Evolutionary conservation across 805 yeast genomes (phyloP).

Genomic region (Yamadazyma scolyti): DNA sequence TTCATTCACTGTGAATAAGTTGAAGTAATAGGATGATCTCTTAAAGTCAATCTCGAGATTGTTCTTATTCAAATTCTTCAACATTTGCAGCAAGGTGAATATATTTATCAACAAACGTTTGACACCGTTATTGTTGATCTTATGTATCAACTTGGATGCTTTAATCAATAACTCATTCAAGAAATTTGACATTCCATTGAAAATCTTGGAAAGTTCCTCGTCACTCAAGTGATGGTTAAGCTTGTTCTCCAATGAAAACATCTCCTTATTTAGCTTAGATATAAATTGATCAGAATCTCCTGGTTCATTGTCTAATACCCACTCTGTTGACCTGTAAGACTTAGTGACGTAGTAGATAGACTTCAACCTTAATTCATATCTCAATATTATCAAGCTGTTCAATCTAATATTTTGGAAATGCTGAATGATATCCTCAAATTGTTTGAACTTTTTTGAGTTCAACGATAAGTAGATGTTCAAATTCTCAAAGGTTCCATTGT

Average conservation of each 20-base stretch:
- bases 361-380: slow-evolving; percentile 56
- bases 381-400: slow-evolving; percentile 42
- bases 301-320: slow-evolving; percentile 49
- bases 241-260: slow-evolving; percentile 43
- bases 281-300: slow-evolving; percentile 60
- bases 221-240: slow-evolving; percentile 34
- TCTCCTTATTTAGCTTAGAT: slow-evolving; percentile 46
- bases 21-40: slow-evolving; percentile 53
- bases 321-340: slow-evolving; percentile 46
- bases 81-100: slow-evolving; percentile 64
- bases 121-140: slow-evolving; percentile 56
- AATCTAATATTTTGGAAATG: slow-evolving; percentile 33
- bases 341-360: slow-evolving; percentile 49
- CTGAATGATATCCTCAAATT: slow-evolving; percentile 34
- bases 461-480: slow-evolving; percentile 29
- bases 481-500: slow-evolving; percentile 6
- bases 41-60: slow-evolving; percentile 52
- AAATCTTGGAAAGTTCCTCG: slow-evolving; percentile 25
- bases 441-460: slow-evolving; percentile 22
- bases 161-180: slow-evolving; percentile 49
- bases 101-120: slow-evolving; percentile 58
- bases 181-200: slow-evolving; percentile 47
- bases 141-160: slow-evolving; percentile 48
- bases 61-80: slow-evolving; percentile 51
- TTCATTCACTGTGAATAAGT: slow-evolving; percentile 48